Evolutionary conservation across 1,139 yeast genomes (phyloP).

Genomic region (Scheffersomyces titani): DNA sequence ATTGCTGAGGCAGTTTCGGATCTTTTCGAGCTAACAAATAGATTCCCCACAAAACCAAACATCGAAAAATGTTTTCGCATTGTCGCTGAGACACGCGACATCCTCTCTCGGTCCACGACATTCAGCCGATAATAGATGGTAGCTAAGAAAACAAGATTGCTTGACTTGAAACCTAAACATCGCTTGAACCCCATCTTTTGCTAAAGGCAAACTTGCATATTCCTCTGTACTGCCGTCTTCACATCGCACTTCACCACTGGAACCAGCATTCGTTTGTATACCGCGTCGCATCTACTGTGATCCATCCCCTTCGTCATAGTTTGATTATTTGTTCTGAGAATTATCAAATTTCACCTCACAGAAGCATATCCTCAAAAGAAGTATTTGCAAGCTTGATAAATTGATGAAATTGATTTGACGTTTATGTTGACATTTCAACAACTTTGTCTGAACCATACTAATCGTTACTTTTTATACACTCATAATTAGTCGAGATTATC

Average conservation of each 20-base stretch:
- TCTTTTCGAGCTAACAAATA: neutral
- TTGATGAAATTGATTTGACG: neutral
- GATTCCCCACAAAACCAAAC: neutral
- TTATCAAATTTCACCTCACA: neutral
- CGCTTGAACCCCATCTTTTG: neutral
- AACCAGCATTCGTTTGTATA: neutral
- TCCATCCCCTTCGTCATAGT: neutral
- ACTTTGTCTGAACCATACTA: neutral
- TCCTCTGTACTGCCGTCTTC: neutral
- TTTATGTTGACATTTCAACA: neutral
- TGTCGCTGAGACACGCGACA: neutral
- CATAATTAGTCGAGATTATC: neutral
- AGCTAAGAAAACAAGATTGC: slow-evolving; percentile 3
- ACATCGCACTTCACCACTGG: too few relatives aligned
- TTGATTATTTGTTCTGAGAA: neutral
- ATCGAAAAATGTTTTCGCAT: neutral
- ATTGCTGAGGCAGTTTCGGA: neutral
- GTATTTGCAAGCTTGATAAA: neutral
- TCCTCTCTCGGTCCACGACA: neutral
- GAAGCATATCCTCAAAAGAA: neutral
- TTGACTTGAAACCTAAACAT: neutral
- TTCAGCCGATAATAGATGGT: neutral
- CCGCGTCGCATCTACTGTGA: neutral
- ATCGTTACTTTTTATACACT: neutral
- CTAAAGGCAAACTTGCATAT: neutral